phyloP scores from a whole-genome alignment of 1,284 basidiomycete genomes.

The Apiotrichum sp. region DNA sequence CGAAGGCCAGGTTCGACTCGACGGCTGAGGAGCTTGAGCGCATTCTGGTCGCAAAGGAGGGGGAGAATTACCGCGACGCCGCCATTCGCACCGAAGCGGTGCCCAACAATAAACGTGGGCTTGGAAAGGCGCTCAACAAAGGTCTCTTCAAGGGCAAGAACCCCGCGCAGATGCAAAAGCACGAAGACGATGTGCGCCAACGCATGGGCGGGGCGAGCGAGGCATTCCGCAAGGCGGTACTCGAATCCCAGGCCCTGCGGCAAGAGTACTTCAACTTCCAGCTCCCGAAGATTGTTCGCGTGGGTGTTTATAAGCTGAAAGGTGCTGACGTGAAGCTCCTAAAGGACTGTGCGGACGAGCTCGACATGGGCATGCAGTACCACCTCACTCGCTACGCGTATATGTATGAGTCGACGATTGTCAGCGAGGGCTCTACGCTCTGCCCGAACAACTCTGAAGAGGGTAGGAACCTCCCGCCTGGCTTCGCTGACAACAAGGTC shows the following conservation, averaged over 20 bases:
- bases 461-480: conserved; percentile 16
- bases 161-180: conserved; percentile 81
- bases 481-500: conserved; percentile 19
- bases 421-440: conserved; percentile 79
- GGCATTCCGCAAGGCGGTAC: conserved; percentile 82
- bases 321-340: conserved; percentile 58
- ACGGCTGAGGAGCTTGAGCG: conserved; percentile 93
- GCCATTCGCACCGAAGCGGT: conserved; percentile 53
- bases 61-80: conserved; percentile 78
- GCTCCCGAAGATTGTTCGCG: conserved; percentile 83
- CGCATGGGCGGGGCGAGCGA: conserved; percentile 82
- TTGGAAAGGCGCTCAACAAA: conserved; percentile 74
- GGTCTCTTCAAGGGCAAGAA: conserved; percentile 91
- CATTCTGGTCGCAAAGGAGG: conserved; percentile 87
- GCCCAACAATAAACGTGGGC: conserved; percentile 18
- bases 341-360: conserved; percentile 92
- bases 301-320: conserved; percentile 51
- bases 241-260: conserved; percentile 78
- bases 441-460: conserved; percentile 32
- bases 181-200: conserved; percentile 87
- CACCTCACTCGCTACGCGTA: conserved; percentile 92
- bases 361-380: conserved; percentile 94
- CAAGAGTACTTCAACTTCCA: conserved; percentile 99
- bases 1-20: conserved; percentile 75
- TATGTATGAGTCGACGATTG: conserved; percentile 81